phyloP scores from a whole-genome alignment of 495 filamentous ascomycete genomes.

The Chaetomidium leptoderma region DNA sequence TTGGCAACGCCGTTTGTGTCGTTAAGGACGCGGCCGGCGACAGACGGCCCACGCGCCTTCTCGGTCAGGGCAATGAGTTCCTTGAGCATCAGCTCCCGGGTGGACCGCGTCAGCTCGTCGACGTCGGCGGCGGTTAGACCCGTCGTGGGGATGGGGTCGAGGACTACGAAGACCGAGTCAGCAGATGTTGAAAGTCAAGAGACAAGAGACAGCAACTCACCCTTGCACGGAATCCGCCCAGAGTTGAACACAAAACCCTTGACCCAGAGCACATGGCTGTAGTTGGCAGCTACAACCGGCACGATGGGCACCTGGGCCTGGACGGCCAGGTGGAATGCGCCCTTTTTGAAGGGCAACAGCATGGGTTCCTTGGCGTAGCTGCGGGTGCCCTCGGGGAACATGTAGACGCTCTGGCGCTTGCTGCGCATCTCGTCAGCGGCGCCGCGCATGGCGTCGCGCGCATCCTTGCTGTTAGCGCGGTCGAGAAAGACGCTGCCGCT shows the following conservation, averaged over 20 bases:
- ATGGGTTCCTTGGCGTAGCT: slow-evolving; percentile 78
- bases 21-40: background rate
- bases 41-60: slow-evolving; percentile 29
- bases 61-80: slow-evolving; percentile 63
- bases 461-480: slow-evolving; percentile 70
- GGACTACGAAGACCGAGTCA: slow-evolving; percentile 47
- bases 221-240: slow-evolving; percentile 76
- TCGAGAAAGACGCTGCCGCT: slow-evolving; percentile 93
- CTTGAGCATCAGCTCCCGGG: slow-evolving; percentile 73
- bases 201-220: slow-evolving; percentile 41
- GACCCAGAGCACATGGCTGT: slow-evolving; percentile 73
- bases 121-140: slow-evolving; percentile 76
- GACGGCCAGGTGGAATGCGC: slow-evolving; percentile 92
- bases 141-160: slow-evolving; percentile 80
- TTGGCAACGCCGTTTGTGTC: slow-evolving; percentile 23
- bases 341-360: slow-evolving; percentile 93
- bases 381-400: slow-evolving; percentile 90
- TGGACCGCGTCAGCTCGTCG: slow-evolving; percentile 65
- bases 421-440: slow-evolving; percentile 74
- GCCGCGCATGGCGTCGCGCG: slow-evolving; percentile 78
- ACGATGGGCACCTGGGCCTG: slow-evolving; percentile 92
- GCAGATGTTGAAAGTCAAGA: background rate
- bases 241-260: slow-evolving; percentile 63
- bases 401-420: slow-evolving; percentile 81
- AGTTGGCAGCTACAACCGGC: slow-evolving; percentile 82